phyloP scores from a whole-genome alignment of 352 stramenopile genomes.

The Phytophthora pinifolia region DNA sequence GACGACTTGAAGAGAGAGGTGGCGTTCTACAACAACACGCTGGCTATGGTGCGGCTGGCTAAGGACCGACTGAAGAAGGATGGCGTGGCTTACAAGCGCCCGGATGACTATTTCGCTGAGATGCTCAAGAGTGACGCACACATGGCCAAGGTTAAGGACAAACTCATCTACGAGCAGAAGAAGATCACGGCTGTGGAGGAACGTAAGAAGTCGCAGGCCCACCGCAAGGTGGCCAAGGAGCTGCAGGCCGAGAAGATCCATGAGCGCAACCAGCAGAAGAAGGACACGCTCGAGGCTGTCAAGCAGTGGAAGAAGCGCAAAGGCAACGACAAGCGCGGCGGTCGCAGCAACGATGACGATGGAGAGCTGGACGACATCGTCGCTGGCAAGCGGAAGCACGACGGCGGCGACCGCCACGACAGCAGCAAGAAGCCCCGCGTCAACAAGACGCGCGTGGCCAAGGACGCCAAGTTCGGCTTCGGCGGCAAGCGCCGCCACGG shows the following conservation, averaged over 20 bases:
- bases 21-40: slow-evolving; percentile 96
- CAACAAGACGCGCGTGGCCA: slow-evolving; percentile 69
- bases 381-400: slow-evolving; percentile 53
- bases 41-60: slow-evolving; percentile 66
- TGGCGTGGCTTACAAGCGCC: slow-evolving; percentile 91
- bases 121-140: slow-evolving; percentile 98
- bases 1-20: slow-evolving; percentile 92
- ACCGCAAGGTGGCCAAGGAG: slow-evolving; percentile 97
- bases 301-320: slow-evolving; percentile 91
- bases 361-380: slow-evolving; percentile 67
- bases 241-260: slow-evolving; percentile 87
- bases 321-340: slow-evolving; percentile 64
- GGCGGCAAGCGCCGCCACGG: slow-evolving; percentile 71
- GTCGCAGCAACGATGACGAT: slow-evolving; percentile 62
- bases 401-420: slow-evolving; percentile 49
- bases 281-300: slow-evolving; percentile 84
- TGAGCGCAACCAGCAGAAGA: slow-evolving; percentile 83
- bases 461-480: slow-evolving; percentile 87
- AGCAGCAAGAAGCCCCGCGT: slow-evolving; percentile 64
- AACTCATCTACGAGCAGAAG: slow-evolving; percentile 99
- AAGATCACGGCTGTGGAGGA: slow-evolving; percentile 98
- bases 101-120: slow-evolving; percentile 98
- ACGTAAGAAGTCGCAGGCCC: slow-evolving; percentile 96
- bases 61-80: slow-evolving; percentile 70
- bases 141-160: slow-evolving; percentile 97